These are phyloP conservation scores for Penicillium daleae DNA, from an alignment of 495 filamentous ascomycete genomes.

Conservation along the genomic window DNA sequence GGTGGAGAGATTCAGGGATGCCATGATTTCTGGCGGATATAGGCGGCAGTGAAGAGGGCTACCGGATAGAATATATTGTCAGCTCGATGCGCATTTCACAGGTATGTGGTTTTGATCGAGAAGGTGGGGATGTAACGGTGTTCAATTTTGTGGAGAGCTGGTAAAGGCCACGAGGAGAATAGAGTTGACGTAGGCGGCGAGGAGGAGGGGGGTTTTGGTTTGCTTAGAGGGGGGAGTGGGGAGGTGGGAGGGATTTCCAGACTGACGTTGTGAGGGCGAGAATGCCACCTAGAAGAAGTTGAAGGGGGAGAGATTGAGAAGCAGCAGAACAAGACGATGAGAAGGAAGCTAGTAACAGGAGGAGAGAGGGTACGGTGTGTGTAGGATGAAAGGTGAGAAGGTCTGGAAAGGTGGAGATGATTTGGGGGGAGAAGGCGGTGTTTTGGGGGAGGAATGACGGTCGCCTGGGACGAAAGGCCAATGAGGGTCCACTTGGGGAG, in stretches of 20 bases:
- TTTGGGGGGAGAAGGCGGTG: not conserved
- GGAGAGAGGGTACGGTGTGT: not conserved
- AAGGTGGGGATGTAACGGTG: no score
- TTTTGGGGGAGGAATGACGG: conserved; percentile 10
- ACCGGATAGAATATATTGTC: not conserved
- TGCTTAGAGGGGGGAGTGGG: not conserved
- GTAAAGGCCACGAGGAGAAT: conserved; percentile 1
- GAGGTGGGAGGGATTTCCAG: not conserved
- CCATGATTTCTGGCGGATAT: conserved; percentile 59
- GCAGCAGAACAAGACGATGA: not conserved
- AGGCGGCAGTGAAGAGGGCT: not conserved
- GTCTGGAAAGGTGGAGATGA: not conserved
- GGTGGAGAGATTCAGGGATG: conserved; percentile 85
- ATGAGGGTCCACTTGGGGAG: conserved; percentile 3
- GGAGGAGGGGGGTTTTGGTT: not conserved
- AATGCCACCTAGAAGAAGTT: not conserved
- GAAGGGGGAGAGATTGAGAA: not conserved
- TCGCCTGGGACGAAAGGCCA: conserved; percentile 5
- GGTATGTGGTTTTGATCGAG: not conserved
- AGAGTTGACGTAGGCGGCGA: conserved; percentile 19
- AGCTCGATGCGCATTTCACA: not conserved
- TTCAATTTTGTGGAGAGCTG: conserved; percentile 10
- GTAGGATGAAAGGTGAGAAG: not conserved
- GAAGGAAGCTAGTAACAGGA: not conserved
- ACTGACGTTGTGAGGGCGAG: not conserved